phyloP scores from a whole-genome alignment of 2,329 filamentous ascomycete species.

The Tolypocladium pustulatum region DNA sequence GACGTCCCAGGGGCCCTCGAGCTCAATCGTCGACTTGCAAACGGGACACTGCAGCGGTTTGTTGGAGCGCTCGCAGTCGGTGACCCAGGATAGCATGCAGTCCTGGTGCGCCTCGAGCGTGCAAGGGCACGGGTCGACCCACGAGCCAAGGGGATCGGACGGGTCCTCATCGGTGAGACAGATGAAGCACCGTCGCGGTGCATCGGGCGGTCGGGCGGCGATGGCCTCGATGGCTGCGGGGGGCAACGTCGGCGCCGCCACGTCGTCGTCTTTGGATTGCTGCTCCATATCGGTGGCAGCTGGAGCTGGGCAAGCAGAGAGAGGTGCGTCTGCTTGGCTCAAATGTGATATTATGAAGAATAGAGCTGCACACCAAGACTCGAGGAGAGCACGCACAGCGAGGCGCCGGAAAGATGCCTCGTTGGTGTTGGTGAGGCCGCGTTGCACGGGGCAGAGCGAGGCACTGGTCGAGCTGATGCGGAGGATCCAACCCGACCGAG shows the following conservation, averaged over 20 bases:
- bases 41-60: conserved; percentile 74
- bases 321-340: not conserved
- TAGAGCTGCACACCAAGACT: not conserved
- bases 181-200: conserved; percentile 47
- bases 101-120: conserved; percentile 83
- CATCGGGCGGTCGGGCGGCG: conserved; percentile 11
- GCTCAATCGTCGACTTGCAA: conserved; percentile 71
- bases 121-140: conserved; percentile 86
- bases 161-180: conserved; percentile 49
- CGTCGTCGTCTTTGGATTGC: not conserved
- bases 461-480: not conserved
- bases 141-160: conserved; percentile 38
- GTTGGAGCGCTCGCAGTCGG: conserved; percentile 64
- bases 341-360: not conserved
- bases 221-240: conserved; percentile 8
- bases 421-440: not conserved
- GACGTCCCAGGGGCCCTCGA: conserved; percentile 64
- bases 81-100: conserved; percentile 85
- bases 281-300: not conserved
- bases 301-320: not conserved
- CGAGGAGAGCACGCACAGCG: not conserved
- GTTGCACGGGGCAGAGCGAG: not conserved
- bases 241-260: conserved; percentile 2
- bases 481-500: not conserved
- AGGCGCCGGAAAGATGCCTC: not conserved